These are phyloP conservation scores for Endotrypanum monterogeii DNA, from an alignment of 208 protist species.

Conservation along the genomic window DNA sequence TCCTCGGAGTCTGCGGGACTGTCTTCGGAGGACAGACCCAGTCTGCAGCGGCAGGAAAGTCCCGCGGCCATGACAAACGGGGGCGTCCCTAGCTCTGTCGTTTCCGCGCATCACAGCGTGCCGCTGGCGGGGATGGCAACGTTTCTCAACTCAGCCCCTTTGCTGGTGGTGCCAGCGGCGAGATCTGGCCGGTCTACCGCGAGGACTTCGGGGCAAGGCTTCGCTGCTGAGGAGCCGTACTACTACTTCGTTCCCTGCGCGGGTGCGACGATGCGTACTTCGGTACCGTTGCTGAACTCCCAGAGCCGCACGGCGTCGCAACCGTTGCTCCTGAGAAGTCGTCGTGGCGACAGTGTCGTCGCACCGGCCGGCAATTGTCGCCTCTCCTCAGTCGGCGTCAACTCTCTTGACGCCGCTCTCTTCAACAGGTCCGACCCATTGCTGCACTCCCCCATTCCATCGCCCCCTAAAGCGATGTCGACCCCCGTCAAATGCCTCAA, in stretches of 20 bases:
- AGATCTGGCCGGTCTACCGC: neutral
- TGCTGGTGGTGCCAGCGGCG: slow-evolving; percentile 6
- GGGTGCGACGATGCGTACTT: neutral
- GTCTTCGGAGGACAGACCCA: slow-evolving; percentile 8
- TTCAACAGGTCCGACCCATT: neutral
- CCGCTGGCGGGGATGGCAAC: neutral
- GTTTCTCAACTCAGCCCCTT: neutral
- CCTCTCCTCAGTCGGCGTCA: slow-evolving; percentile 2
- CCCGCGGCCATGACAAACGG: neutral
- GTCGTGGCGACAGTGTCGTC: slow-evolving; percentile 20
- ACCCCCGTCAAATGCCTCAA: neutral
- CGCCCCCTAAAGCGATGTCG: neutral
- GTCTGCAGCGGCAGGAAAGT: slow-evolving; percentile 11
- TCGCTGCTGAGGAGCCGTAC: slow-evolving; percentile 1
- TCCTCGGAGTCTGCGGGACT: slow-evolving; percentile 11
- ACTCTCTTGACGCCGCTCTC: neutral
- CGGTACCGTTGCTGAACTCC: slow-evolving; percentile 13
- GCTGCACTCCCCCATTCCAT: slow-evolving; percentile 7
- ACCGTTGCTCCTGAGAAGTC: slow-evolving; percentile 19
- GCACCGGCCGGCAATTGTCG: slow-evolving; percentile 27
- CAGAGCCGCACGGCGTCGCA: slow-evolving; percentile 18
- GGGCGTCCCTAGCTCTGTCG: neutral
- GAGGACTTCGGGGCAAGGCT: neutral
- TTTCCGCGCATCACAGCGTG: neutral
- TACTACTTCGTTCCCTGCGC: slow-evolving; percentile 22